phyloP scores from a whole-genome alignment of 108 stramenopile genomes.

The Discostella pseudostelligera region DNA sequence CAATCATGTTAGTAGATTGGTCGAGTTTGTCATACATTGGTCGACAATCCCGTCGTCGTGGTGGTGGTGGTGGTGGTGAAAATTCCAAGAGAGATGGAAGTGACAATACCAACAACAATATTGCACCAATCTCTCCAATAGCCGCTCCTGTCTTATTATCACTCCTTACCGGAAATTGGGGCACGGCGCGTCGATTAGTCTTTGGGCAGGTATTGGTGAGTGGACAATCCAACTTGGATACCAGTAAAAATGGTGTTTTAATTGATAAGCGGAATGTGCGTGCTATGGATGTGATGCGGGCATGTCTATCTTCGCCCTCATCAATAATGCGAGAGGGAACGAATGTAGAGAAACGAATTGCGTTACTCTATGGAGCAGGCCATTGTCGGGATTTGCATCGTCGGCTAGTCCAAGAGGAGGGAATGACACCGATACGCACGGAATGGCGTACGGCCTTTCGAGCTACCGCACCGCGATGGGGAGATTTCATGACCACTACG shows the following conservation, averaged over 20 bases:
- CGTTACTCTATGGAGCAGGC: slow-evolving; percentile 70
- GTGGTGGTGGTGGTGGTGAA: neutral
- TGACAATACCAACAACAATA: neutral
- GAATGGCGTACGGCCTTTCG: slow-evolving; percentile 78
- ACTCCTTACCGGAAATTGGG: slow-evolving; percentile 39
- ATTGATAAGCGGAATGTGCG: slow-evolving; percentile 66
- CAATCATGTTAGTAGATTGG: slow-evolving; percentile 76
- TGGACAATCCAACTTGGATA: slow-evolving; percentile 42
- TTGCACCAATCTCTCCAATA: slow-evolving; percentile 39
- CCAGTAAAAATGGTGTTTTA: slow-evolving; percentile 37
- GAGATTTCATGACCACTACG: slow-evolving; percentile 25
- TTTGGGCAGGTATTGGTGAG: slow-evolving; percentile 66
- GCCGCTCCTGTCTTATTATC: slow-evolving; percentile 43
- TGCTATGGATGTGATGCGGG: slow-evolving; percentile 55
- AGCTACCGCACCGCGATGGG: slow-evolving; percentile 34
- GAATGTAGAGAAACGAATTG: slow-evolving; percentile 20
- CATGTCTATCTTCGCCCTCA: slow-evolving; percentile 17
- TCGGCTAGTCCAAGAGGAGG: slow-evolving; percentile 47
- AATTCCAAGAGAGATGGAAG: neutral
- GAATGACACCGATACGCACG: slow-evolving; percentile 51
- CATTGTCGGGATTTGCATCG: slow-evolving; percentile 71
- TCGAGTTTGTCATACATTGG: slow-evolving; percentile 42
- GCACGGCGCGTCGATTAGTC: slow-evolving; percentile 51
- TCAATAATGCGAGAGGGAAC: no score
- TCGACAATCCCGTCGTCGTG: slow-evolving; percentile 11